phyloP scores from a whole-genome alignment of 129 eudicot species.

The Lactuca saligna region DNA sequence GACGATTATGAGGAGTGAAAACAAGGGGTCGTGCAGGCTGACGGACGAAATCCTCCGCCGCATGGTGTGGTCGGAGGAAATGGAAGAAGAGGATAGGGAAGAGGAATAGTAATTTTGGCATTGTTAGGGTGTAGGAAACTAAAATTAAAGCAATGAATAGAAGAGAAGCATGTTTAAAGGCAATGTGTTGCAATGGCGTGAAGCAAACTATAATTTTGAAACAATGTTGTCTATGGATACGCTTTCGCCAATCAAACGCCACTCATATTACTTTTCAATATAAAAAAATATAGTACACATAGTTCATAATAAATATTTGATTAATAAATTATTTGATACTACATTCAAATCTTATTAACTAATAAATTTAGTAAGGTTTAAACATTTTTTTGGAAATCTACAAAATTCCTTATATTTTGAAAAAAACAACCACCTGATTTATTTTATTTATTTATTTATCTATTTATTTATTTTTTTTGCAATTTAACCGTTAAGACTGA shows the following conservation, averaged over 20 bases:
- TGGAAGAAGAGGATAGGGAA: conserved; percentile 8
- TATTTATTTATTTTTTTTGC: too few species aligned
- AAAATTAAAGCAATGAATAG: not conserved
- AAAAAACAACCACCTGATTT: too few species aligned
- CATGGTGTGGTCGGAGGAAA: not conserved
- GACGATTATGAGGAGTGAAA: conserved; percentile 39
- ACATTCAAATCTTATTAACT: too few species aligned
- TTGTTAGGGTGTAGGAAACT: not conserved
- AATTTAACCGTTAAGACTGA: too few species aligned
- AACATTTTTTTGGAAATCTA: too few species aligned
- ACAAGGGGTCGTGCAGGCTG: conserved; percentile 50
- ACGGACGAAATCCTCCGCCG: conserved; percentile 39
- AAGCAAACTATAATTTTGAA: conserved; percentile 31
- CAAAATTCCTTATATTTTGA: too few species aligned
- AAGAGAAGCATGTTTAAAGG: conserved; percentile 5
- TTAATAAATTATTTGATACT: too few species aligned
- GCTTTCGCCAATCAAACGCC: conserved; percentile 37
- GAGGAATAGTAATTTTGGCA: conserved; percentile 8
- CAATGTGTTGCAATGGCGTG: conserved; percentile 41
- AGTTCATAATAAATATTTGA: too few species aligned
- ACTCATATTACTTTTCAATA: not conserved
- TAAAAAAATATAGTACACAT: too few species aligned
- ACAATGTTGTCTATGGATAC: conserved; percentile 26
- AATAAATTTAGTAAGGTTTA: too few species aligned
- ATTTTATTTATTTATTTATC: too few species aligned